Percentiles rank a stretch among this genome's conserved stretches.
Conservation (phyloP, 208 protist genomes). For the Acanthamoeba healyi region DNA sequence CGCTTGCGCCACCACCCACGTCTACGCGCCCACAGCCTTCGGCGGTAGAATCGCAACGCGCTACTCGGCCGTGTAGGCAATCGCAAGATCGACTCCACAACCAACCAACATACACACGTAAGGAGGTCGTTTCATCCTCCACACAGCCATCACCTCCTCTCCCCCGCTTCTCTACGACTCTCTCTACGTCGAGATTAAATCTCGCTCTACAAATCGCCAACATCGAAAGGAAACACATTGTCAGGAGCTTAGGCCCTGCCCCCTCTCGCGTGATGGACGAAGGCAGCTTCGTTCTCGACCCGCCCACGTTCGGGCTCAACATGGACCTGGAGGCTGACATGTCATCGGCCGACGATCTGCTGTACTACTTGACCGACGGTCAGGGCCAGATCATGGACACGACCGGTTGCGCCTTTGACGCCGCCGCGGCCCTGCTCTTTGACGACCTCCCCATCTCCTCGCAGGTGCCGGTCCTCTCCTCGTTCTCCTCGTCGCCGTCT, state of each 20-base stretch:
- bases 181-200: no score
- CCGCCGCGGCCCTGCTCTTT: neutral
- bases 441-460: neutral
- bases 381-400: neutral
- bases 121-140: no score
- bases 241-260: neutral
- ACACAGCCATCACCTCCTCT: no score
- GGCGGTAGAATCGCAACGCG: no score
- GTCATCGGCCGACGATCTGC: neutral
- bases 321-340: neutral
- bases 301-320: neutral
- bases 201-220: neutral
- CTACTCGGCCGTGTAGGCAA: no score
- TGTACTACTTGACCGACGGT: neutral
- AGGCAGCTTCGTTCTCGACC: constrained; percentile 3
- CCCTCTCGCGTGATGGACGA: neutral
- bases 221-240: neutral
- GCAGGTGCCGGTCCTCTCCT: neutral
- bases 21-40: neutral
- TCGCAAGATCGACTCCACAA: no score
- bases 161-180: no score
- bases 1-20: neutral
- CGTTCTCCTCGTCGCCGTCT: neutral
- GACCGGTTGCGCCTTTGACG: neutral
- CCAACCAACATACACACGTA: no score